Base-by-base conservation (phyloP, 768 basidiomycete genomes). In the Amanita exitialis region DNA sequence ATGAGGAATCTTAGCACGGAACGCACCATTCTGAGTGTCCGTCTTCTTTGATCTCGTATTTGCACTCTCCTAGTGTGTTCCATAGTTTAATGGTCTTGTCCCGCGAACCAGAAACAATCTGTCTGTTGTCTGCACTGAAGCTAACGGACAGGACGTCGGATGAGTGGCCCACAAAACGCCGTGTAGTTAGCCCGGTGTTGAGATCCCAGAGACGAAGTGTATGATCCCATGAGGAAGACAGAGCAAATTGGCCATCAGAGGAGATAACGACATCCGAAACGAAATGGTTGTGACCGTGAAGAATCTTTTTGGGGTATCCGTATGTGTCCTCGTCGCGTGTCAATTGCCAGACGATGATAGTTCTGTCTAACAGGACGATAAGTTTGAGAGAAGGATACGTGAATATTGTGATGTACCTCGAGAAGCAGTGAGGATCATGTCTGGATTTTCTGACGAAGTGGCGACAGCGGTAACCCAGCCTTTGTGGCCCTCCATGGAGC, bases 11-110 rank as follows among this genome's bases (percentile, higher is more conserved):
- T 6, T 15, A 16, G 20, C 8, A 25, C 25, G 3, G 6, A 6
- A 48, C 71, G 46, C 53, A 77, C 95, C 96, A 99, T 75, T 97
- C 96, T 54, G 82, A 75, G 77, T 99, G 96, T 54, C 95, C 93
- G 61, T 98, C 96, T 59, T 99, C 95, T 73, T 91, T 90, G 71
- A 99, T 99, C 68, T 98, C 90, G 68, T 92, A 98, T 71, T 99
- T 99, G 79, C 96, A 99, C 73, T 99, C 96, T 64, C 96, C 96
- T 57, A 99, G 84, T 55, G 96, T 99, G 77, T 99, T 99, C 96
- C 96, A 99, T 64, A 99, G 89, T 71, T 98, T 99, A 79, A 99
- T 99, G 36, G 89, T 84, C 67, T 77, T 78, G 80, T 99, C 96
- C 59, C 96, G 89, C 56, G 93, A 94, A 50, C 93, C 96, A 47